Evolutionary conservation across 176 grass and related monocot species (phyloP).

Genomic region (Phoenix dactylifera): DNA sequence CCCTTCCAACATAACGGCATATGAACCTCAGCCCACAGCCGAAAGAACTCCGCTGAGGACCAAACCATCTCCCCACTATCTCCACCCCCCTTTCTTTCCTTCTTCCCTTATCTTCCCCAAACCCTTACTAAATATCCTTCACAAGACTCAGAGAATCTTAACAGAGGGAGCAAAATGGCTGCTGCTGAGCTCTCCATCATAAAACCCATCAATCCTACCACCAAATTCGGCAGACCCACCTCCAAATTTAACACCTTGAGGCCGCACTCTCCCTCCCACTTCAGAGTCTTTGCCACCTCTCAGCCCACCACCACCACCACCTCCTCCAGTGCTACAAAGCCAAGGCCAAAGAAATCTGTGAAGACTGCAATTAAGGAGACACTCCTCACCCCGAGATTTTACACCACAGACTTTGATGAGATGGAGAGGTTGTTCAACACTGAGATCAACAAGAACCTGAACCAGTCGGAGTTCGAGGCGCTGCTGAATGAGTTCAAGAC

Average conservation of each 20-base stretch:
- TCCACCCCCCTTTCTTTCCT: not conserved
- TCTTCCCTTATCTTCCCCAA: not conserved
- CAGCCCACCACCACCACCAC: slow-evolving; percentile 23
- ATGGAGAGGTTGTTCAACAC: slow-evolving; percentile 95
- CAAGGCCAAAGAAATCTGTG: slow-evolving; percentile 21
- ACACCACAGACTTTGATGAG: slow-evolving; percentile 96
- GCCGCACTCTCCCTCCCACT: slow-evolving; percentile 5
- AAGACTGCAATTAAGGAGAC: slow-evolving; percentile 78
- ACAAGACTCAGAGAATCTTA: not conserved
- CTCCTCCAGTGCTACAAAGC: slow-evolving; percentile 21
- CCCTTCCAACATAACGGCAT: not conserved
- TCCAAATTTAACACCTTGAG: slow-evolving; percentile 19
- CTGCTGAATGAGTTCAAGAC: slow-evolving; percentile 98
- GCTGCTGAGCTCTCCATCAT: slow-evolving; percentile 74
- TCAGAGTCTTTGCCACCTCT: slow-evolving; percentile 23
- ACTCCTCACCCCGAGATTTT: slow-evolving; percentile 80
- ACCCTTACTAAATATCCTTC: not conserved
- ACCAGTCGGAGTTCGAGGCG: slow-evolving; percentile 82
- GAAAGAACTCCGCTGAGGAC: no score
- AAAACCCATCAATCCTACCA: slow-evolving; percentile 35
- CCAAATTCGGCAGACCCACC: slow-evolving; percentile 16
- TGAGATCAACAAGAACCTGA: slow-evolving; percentile 93
- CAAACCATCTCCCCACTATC: slow-evolving; percentile 3
- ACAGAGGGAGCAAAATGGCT: slow-evolving; percentile 10
- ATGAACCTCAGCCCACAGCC: no score